Evolutionary conservation across 352 stramenopile species (phyloP).

Genomic region (Pythium volutum): DNA sequence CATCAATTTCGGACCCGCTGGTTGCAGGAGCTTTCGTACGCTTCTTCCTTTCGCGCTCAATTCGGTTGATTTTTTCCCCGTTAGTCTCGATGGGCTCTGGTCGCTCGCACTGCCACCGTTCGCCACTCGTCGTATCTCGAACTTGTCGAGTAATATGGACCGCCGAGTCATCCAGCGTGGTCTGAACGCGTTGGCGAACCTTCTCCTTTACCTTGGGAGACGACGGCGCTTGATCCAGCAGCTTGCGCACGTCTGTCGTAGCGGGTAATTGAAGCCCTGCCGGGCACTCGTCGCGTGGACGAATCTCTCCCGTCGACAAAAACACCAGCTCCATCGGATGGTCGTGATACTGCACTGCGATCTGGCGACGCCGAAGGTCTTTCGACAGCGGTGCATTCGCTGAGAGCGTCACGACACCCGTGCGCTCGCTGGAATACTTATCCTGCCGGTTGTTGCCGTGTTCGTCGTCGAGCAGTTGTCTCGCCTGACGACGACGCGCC

Average conservation of each 20-base stretch:
- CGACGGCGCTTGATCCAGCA: slow-evolving; percentile 1
- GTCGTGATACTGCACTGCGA: slow-evolving; percentile 11
- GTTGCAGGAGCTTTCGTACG: too few relatives aligned
- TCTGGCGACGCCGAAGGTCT: slow-evolving; percentile 3
- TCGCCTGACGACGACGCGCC: slow-evolving; percentile 8
- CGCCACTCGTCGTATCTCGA: not conserved
- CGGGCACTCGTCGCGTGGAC: slow-evolving; percentile 50
- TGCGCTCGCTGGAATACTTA: not conserved
- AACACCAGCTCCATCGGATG: slow-evolving; percentile 62
- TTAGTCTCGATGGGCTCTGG: slow-evolving; percentile 3
- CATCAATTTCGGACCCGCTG: not conserved
- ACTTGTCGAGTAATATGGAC: slow-evolving; percentile 16
- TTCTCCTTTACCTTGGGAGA: not conserved
- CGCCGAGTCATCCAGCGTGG: slow-evolving; percentile 3
- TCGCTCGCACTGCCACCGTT: not conserved
- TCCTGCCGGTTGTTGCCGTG: not conserved
- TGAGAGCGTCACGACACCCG: not conserved
- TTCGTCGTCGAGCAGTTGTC: slow-evolving; percentile 1
- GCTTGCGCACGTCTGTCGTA: not conserved
- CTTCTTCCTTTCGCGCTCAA: not conserved
- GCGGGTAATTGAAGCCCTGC: slow-evolving; percentile 39
- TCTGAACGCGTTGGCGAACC: not conserved
- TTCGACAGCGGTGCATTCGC: not conserved
- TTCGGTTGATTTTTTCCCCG: not conserved
- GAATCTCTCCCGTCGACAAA: slow-evolving; percentile 59